Evolutionary conservation across 2,329 filamentous ascomycete species (phyloP), one percentile per base, ranked within the genome.

Genomic region (Xylariaceae sp.): DNA sequence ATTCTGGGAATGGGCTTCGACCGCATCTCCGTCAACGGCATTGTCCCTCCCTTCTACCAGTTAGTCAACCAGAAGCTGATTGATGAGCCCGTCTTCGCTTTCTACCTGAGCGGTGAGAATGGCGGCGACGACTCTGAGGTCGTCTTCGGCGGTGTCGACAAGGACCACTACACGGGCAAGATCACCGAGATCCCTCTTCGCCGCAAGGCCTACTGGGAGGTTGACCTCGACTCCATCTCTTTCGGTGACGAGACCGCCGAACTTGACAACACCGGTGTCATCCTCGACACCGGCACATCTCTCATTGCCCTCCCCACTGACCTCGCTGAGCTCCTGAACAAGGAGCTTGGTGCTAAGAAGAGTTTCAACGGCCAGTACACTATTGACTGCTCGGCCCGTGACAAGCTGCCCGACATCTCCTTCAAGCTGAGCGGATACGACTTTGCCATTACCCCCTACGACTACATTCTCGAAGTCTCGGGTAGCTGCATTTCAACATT

Each of bases 171-270:
- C 75, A 87, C 82, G 45, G 94, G 94, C 72, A 88, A 97, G 76
- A 84, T 99, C 71, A 90, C 87, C 74, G 95, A 92, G 76, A 91
- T 99, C 68, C 94, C 94, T 57, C 85, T 99, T 68, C 90, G 94
- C 76, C 90, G 94, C 75, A 97, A 97, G 88, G 94, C 94, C 53
- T 99, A 99, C 85, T 99, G 94, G 94, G 94, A 99, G 83, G 93
- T 99, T 58, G 92, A 97, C 71, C 87, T 99, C 63, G 88, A 97
- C 71, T 83, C 91, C 65, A 94, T 99, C 78, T 86, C 88, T 58
- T 91, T 97, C 65, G 95, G 94, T 69, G 83, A 92, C 56, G 85
- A 89, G 72, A 87, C 85, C 66, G 92, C 92, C 62, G 89, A 96
- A 76, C 87, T 97, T 65, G 93, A 97, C 66, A 86, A 90, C 82